These are phyloP conservation scores for Ogataea hybrid DNA, from an alignment of 1,139 yeast genomes.

Conservation along the genomic window DNA sequence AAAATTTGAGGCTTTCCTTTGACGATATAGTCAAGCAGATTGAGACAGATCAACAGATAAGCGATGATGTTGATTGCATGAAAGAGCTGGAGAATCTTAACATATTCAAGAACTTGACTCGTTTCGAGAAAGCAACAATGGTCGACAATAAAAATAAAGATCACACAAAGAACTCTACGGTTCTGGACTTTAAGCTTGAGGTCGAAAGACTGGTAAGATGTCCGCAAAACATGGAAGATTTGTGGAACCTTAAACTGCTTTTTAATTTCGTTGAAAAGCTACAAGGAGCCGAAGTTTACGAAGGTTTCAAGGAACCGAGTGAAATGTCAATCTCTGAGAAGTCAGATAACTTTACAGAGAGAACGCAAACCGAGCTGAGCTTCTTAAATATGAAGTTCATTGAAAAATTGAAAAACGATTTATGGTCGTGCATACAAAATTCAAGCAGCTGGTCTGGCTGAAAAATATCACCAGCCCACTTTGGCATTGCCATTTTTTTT, in stretches of 20 bases:
- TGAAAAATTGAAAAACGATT: constrained; percentile 46
- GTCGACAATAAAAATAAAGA: constrained; percentile 9
- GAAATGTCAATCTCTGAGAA: constrained; percentile 17
- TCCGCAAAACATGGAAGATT: constrained; percentile 51
- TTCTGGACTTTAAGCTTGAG: constrained; percentile 57
- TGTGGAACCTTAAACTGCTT: constrained; percentile 65
- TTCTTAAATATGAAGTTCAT: constrained; percentile 50
- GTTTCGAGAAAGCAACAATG: constrained; percentile 34
- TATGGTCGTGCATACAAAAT: constrained; percentile 35
- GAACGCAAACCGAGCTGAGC: constrained; percentile 14
- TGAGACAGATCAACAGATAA: constrained; percentile 5
- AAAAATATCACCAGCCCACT: too few species aligned
- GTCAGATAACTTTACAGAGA: background rate
- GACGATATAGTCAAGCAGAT: constrained; percentile 15
- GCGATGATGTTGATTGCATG: constrained; percentile 4
- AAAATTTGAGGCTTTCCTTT: constrained; percentile 26
- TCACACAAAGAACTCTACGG: constrained; percentile 36
- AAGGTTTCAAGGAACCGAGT: background rate
- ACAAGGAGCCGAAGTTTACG: constrained; percentile 1
- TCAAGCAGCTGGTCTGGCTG: background rate
- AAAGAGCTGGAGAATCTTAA: constrained; percentile 25
- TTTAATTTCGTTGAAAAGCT: constrained; percentile 58
- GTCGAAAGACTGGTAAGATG: constrained; percentile 42
- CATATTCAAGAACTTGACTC: constrained; percentile 32
- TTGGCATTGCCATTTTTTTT: too few species aligned